phyloP scores from a whole-genome alignment of 2,329 filamentous ascomycete genomes.

The Aspergillus spinulosporus region DNA sequence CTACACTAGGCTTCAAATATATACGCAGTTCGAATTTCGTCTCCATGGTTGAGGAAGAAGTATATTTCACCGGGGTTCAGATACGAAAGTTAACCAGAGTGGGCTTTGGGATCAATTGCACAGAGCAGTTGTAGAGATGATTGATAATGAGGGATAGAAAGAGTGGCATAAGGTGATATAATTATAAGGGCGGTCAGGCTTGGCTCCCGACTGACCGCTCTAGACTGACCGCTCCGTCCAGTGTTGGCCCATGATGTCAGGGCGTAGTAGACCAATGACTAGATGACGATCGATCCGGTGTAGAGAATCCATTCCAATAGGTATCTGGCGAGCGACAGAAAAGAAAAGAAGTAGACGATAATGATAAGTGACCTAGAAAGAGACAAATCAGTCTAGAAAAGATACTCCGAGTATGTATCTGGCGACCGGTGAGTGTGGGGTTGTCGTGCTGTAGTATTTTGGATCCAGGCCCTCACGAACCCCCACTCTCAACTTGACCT shows the following conservation, averaged over 20 bases:
- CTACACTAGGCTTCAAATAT: not conserved
- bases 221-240: not conserved
- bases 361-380: no score
- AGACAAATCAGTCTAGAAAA: no score
- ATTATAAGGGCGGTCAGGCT: not conserved
- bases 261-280: not conserved
- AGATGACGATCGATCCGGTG: not conserved
- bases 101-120: no score
- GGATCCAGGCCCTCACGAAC: not conserved
- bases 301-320: not conserved
- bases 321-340: no score
- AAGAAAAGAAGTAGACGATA: no score
- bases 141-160: no score
- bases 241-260: slow-evolving; percentile 1
- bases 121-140: no score
- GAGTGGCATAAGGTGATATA: not conserved
- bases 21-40: not conserved
- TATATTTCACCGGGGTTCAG: not conserved
- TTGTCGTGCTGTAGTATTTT: not conserved
- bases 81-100: not conserved
- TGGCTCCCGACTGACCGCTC: not conserved
- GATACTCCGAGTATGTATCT: not conserved
- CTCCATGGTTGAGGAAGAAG: not conserved
- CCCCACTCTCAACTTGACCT: not conserved
- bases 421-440: not conserved